Evolutionary conservation across 2,329 filamentous ascomycete genomes (phyloP).

Genomic region (Apiospora koreana): DNA sequence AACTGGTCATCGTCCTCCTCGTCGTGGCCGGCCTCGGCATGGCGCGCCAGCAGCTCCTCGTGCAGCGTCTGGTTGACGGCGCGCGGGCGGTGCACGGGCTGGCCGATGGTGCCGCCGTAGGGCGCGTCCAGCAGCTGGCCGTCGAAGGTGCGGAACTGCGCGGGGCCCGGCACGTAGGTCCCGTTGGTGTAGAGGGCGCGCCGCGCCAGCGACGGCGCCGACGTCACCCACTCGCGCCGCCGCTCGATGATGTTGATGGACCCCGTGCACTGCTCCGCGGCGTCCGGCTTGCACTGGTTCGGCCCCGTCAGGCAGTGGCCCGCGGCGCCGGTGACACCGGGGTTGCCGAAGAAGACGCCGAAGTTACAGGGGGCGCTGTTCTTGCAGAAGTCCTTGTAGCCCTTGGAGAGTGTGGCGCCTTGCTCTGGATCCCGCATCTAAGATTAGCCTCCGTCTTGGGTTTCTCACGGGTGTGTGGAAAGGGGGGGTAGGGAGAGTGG

Average conservation of each 20-base stretch:
- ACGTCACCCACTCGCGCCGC: neutral
- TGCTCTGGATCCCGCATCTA: neutral
- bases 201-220: neutral
- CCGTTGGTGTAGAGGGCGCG: neutral
- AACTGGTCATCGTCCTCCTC: neutral
- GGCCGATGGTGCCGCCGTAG: slow-evolving; percentile 1
- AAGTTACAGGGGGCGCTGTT: neutral
- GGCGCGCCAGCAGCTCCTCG: neutral
- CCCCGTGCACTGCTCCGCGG: neutral
- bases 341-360: neutral
- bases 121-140: neutral
- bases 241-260: neutral
- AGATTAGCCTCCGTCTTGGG: neutral
- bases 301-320: neutral
- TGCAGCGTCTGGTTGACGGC: neutral
- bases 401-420: neutral
- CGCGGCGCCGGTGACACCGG: neutral
- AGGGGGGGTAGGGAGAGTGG: neutral
- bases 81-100: neutral
- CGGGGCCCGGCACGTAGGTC: neutral
- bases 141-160: neutral
- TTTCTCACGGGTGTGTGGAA: neutral
- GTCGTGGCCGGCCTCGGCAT: neutral
- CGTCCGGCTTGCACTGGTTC: neutral
- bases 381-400: neutral